These are phyloP conservation scores for Sporothrix pseudoabietina DNA, from an alignment of 2,329 filamentous ascomycete species.

Conservation along the genomic window DNA sequence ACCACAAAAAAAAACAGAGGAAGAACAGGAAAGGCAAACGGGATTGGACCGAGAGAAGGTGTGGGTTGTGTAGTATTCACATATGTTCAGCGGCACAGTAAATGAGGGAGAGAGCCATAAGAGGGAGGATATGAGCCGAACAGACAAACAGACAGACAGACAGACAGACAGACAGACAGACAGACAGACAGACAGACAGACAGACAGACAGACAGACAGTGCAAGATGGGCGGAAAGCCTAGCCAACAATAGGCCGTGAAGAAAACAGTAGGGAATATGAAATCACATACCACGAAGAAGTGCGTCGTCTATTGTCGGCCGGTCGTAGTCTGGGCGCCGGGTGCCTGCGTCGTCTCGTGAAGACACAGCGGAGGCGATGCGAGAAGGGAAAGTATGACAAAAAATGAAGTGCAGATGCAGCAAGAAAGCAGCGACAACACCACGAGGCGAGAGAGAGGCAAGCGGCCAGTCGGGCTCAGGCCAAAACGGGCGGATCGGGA, in stretches of 20 bases:
- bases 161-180: not conserved
- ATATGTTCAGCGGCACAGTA: not conserved
- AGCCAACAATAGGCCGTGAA: not conserved
- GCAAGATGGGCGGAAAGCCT: not conserved
- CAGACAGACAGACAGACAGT: not conserved
- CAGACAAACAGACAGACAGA: not conserved
- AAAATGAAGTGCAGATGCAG: conserved; percentile 1
- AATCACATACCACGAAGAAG: conserved; percentile 9
- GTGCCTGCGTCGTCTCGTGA: not conserved
- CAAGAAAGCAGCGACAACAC: not conserved
- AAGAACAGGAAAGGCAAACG: not conserved
- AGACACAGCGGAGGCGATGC: not conserved
- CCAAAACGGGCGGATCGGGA: conserved; percentile 16
- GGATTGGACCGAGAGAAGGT: conserved; percentile 3
- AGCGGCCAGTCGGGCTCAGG: not conserved
- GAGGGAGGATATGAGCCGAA: not conserved
- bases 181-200: too few species aligned
- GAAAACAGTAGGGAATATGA: not conserved
- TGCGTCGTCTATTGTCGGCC: conserved; percentile 12
- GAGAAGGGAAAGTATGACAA: not conserved
- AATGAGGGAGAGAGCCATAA: not conserved
- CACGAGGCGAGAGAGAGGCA: conserved; percentile 6
- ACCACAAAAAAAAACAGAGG: not conserved
- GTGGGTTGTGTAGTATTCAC: conserved; percentile 18
- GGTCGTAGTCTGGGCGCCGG: not conserved